These are phyloP conservation scores for Mortierella alpina DNA, from an alignment of 192 early-diverging fungal genomes.

Conservation along the genomic window DNA sequence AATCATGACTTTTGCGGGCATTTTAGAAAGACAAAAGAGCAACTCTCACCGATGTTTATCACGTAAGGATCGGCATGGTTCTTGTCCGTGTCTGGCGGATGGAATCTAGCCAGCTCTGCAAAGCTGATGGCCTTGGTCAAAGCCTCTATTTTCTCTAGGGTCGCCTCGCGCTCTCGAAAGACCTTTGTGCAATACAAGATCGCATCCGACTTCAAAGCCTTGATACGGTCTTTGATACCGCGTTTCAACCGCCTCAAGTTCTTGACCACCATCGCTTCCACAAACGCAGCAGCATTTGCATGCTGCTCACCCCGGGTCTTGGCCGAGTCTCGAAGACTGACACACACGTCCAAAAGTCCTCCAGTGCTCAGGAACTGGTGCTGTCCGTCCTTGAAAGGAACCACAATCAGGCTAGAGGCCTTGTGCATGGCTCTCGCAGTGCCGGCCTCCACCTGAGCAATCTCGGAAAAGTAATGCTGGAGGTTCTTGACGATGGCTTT, in stretches of 20 bases:
- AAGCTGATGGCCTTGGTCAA: constrained; percentile 49
- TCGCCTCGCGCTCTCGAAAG: constrained; percentile 52
- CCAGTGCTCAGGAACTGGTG: constrained; percentile 43
- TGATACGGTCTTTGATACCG: constrained; percentile 55
- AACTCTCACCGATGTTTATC: constrained; percentile 33
- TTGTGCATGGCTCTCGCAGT: constrained; percentile 33
- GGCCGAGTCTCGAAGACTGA: constrained; percentile 40
- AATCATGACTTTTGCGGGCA: too few species aligned
- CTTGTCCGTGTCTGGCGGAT: constrained; percentile 33
- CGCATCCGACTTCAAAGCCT: constrained; percentile 40
- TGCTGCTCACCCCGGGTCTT: constrained; percentile 49
- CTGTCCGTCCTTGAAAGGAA: constrained; percentile 44
- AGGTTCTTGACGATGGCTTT: constrained; percentile 43
- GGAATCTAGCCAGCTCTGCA: constrained; percentile 12
- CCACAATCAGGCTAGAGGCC: constrained; percentile 17
- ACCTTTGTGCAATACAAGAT: constrained; percentile 44
- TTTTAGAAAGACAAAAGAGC: not conserved
- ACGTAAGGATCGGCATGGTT: constrained; percentile 37
- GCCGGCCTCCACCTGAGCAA: constrained; percentile 34
- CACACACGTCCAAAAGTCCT: constrained; percentile 46
- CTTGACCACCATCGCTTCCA: constrained; percentile 51
- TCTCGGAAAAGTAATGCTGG: constrained; percentile 50
- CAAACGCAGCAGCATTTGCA: constrained; percentile 38
- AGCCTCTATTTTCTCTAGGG: constrained; percentile 48
- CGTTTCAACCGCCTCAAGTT: constrained; percentile 46